Conservation (phyloP, 2,329 filamentous ascomycete genomes). For the Fusarium sp. region DNA sequence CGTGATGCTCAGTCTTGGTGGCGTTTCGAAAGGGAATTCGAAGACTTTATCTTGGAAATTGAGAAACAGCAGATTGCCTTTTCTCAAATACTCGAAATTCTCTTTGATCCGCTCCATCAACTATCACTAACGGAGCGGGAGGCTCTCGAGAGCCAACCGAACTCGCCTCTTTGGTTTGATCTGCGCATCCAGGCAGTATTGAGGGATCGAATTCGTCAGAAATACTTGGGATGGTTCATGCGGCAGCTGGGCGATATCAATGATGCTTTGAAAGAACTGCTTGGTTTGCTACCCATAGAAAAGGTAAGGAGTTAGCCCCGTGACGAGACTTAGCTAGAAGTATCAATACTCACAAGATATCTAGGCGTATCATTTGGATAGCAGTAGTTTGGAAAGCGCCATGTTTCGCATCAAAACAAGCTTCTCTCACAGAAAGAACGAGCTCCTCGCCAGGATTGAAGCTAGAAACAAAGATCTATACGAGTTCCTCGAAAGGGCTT, state of each 20-base stretch:
- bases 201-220: neutral
- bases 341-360: neutral
- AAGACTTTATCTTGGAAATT: neutral
- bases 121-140: rapidly evolving
- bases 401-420: neutral
- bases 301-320: neutral
- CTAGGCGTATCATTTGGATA: neutral
- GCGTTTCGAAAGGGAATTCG: neutral
- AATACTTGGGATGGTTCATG: neutral
- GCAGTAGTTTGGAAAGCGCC: neutral
- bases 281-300: rapidly evolving
- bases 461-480: neutral
- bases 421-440: neutral
- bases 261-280: neutral
- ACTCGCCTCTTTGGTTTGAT: neutral
- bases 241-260: neutral
- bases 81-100: neutral
- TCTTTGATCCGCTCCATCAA: neutral
- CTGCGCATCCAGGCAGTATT: neutral
- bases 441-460: neutral
- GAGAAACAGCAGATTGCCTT: neutral
- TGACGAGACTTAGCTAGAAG: too few species aligned
- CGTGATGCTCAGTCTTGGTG: neutral
- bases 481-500: neutral
- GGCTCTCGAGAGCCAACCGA: rapidly evolving